Evolutionary conservation across 306 rosid species (phyloP), one percentile per base, ranked within the genome.

Genomic region (Arachis stenosperma): DNA sequence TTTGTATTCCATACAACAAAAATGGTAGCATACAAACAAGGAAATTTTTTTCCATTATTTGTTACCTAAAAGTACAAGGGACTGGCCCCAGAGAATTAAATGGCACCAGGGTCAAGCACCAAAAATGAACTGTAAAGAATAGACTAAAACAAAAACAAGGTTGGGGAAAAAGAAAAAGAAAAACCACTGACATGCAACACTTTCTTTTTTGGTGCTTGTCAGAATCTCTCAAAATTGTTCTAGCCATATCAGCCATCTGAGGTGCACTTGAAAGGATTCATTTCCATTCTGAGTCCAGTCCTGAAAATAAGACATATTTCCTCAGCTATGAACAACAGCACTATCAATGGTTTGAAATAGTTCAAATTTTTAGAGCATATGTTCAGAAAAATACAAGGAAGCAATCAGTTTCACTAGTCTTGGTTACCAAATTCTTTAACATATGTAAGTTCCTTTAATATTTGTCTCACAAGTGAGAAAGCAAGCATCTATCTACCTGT

Each of bases 221-320:
- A 84, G 81, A 73, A 71, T 75, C 86, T 69, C 81, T 78, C 88
- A 78, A 84, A 84, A 84, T 75, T 81, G 86, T 81, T 75, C 77
- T 62, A 78, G 84, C 81, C 84, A 78, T 33, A 2, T 59, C 50
- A 78, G 78, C 81, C 78, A 75, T 65, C 59, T 40, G 39, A 33
- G 29, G 30, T 14, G 22, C 43, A 5, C 44, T 61, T 41, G 50
- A 55, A 14, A 15, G 53, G 69, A 66, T 46, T 74, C 78, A 77
- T 68, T 69, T 70, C 66, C 83, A 60, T 48, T 77, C 80, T 8
- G 65, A 63, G 62, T 55, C 69, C 46, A 73, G 47, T 73, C 85
- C 87, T 80, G 79, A 68, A 41, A 41, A 65, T 27, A 56, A 59
- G 17, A 40, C 15, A 77, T 46, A 63, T 48, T 54, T 56, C 30